phyloP scores from a whole-genome alignment of 768 basidiomycete genomes.

The Collybiopsis confluens region DNA sequence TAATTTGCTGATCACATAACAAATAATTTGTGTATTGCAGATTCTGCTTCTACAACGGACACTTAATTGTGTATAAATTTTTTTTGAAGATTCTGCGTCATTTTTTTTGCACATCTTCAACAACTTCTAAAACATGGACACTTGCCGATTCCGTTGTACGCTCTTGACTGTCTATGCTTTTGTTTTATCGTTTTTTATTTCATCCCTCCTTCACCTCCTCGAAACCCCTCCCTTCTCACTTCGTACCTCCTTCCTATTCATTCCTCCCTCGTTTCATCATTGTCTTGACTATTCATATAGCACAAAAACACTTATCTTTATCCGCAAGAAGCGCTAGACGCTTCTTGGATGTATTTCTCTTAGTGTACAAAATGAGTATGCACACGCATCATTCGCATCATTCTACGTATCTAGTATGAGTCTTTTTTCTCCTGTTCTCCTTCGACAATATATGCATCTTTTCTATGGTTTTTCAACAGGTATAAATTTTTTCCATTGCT shows the following conservation, averaged over 20 bases:
- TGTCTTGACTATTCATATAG: too few species aligned
- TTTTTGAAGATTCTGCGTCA: not conserved
- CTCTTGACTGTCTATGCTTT: not conserved
- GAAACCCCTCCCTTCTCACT: too few species aligned
- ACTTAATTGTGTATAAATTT: slow-evolving; percentile 5
- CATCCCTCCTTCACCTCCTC: not conserved
- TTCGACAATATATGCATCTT: too few species aligned
- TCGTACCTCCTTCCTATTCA: too few species aligned
- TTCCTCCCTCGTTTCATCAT: too few species aligned
- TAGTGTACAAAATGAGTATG: not conserved
- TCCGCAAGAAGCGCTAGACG: not conserved
- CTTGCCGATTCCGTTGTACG: not conserved
- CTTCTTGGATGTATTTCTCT: not conserved
- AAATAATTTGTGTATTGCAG: too few species aligned
- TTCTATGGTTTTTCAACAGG: too few species aligned
- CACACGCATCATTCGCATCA: too few species aligned
- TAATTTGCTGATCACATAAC: not conserved
- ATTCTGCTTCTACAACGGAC: not conserved
- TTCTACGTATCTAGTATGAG: too few species aligned
- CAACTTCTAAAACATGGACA: not conserved
- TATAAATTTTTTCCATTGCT: too few species aligned
- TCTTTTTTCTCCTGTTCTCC: too few species aligned
- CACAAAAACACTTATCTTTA: slow-evolving; percentile 1
- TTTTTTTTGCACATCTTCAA: too few species aligned
- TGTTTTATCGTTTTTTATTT: not conserved